Conservation (phyloP, 179 eudicot species). For the Beta corolliflora region DNA sequence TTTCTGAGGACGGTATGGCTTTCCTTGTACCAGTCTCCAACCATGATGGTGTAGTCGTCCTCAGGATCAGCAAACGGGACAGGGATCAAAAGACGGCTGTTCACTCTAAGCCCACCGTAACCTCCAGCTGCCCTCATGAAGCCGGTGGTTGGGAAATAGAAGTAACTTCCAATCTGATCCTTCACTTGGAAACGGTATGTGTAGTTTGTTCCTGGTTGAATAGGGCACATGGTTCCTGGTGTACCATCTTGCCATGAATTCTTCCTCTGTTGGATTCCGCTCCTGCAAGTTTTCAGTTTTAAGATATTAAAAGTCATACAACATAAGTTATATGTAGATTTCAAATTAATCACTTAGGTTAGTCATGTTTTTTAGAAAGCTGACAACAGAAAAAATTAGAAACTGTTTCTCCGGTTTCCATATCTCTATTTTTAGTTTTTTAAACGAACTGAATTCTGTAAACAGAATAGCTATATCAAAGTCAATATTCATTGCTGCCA, state of each 20-base stretch:
- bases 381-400: no score
- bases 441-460: no score
- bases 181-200: conserved; percentile 66
- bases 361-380: neutral
- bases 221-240: conserved; percentile 66
- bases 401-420: no score
- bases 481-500: no score
- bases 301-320: neutral
- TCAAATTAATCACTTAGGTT: neutral
- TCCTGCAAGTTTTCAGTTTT: conserved; percentile 21
- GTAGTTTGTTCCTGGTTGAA: conserved; percentile 61
- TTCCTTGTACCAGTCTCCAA: conserved; percentile 55
- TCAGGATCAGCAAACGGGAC: conserved; percentile 44
- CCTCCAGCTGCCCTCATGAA: conserved; percentile 60
- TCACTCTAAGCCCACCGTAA: conserved; percentile 45
- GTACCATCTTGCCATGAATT: conserved; percentile 74
- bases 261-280: conserved; percentile 64
- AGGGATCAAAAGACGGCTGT: conserved; percentile 45
- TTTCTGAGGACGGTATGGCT: conserved; percentile 37
- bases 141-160: conserved; percentile 52
- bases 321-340: neutral
- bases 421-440: no score
- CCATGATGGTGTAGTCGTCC: conserved; percentile 44
- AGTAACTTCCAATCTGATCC: conserved; percentile 68
- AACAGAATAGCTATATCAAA: no score